Percentiles rank a stretch among this genome's conserved stretches.
Conservation (phyloP, 2,329 filamentous ascomycete species). For the Colletotrichum camelliae region DNA sequence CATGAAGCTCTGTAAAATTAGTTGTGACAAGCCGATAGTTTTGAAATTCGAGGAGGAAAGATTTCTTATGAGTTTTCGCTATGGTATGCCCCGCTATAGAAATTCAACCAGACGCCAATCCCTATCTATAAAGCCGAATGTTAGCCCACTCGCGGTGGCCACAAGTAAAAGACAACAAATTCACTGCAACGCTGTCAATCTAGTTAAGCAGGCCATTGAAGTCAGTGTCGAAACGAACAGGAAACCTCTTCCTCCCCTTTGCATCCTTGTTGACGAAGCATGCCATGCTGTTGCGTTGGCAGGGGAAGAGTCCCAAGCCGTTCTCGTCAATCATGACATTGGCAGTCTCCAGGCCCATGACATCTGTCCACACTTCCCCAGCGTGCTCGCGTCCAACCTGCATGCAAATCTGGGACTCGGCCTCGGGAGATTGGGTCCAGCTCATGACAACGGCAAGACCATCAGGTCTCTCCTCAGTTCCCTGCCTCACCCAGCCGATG, state of each 20-base stretch:
- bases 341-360: not conserved
- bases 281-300: not conserved
- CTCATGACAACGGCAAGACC: slow-evolving; percentile 8
- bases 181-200: not conserved
- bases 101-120: not conserved
- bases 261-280: slow-evolving; percentile 8
- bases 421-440: not conserved
- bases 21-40: accelerated
- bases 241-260: slow-evolving; percentile 8
- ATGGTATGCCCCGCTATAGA: not conserved
- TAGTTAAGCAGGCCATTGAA: not conserved
- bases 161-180: not conserved
- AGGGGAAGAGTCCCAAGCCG: not conserved
- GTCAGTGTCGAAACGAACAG: not conserved
- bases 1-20: accelerated
- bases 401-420: slow-evolving; percentile 7
- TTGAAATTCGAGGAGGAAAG: not conserved
- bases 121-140: accelerated
- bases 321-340: slow-evolving; percentile 4
- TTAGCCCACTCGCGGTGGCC: not conserved
- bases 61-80: not conserved
- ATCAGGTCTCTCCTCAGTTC: not conserved
- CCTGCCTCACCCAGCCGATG: slow-evolving; percentile 11
- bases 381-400: slow-evolving; percentile 3
- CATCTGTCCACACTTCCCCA: slow-evolving; percentile 6